These are phyloP conservation scores for Phytopythium oedochilum DNA, from an alignment of 352 stramenopile genomes.

Conservation along the genomic window DNA sequence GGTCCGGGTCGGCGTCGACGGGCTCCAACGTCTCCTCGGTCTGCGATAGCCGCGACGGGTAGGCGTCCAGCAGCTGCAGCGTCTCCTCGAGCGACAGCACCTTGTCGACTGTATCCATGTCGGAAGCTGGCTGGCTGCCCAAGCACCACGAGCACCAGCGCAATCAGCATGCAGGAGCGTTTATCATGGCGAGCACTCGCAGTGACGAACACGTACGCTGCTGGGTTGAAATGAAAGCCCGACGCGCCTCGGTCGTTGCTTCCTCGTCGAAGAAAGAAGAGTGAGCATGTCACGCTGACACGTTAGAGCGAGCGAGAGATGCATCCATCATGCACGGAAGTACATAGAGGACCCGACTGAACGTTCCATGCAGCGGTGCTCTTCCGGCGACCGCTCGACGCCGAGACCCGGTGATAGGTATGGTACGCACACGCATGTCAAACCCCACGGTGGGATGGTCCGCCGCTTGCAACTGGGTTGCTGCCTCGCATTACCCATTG, in stretches of 20 bases:
- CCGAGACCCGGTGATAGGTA: too few relatives aligned
- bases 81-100: conserved; percentile 2
- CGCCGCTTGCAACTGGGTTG: neutral
- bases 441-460: too few relatives aligned
- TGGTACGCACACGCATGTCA: too few relatives aligned
- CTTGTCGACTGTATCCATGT: conserved; percentile 6
- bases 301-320: neutral
- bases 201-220: neutral
- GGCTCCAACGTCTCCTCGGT: neutral
- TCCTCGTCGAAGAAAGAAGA: conserved; percentile 1
- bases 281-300: neutral
- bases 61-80: neutral
- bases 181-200: neutral
- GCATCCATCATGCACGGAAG: neutral
- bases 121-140: neutral
- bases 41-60: neutral
- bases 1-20: neutral
- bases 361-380: neutral
- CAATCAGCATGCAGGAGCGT: neutral
- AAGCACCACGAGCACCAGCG: too few relatives aligned
- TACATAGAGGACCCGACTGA: neutral
- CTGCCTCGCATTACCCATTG: neutral
- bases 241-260: too few relatives aligned
- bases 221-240: conserved; percentile 1
- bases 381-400: too few relatives aligned